Conservation (phyloP, 2,329 filamentous ascomycete species). For the Stemphylium beticola region DNA sequence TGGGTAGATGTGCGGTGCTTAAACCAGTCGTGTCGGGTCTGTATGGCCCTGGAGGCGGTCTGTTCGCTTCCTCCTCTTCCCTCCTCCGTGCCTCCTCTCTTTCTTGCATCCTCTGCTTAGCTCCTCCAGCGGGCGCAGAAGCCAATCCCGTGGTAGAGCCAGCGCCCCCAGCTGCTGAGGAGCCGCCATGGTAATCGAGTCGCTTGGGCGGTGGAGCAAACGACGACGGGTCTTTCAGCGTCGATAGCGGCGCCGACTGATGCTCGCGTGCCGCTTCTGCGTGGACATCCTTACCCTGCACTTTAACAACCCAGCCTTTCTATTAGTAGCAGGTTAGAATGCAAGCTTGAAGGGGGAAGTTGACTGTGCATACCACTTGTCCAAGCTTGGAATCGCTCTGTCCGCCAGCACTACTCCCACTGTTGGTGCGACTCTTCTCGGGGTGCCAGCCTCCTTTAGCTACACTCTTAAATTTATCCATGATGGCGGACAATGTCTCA, state of each 20-base stretch:
- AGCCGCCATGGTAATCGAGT: conserved; percentile 56
- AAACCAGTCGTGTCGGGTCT: conserved; percentile 73
- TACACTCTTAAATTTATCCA: conserved; percentile 48
- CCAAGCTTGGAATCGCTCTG: conserved; percentile 58
- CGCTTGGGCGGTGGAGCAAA: conserved; percentile 83
- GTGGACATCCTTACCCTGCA: conserved; percentile 52
- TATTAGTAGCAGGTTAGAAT: conserved; percentile 36
- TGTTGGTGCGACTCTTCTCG: conserved; percentile 21
- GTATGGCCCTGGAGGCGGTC: conserved; percentile 67
- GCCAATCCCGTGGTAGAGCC: conserved; percentile 44
- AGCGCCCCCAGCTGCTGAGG: conserved; percentile 38
- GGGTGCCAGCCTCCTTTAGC: conserved; percentile 60
- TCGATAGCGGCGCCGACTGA: conserved; percentile 67
- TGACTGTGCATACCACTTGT: conserved; percentile 60
- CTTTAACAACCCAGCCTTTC: conserved; percentile 65
- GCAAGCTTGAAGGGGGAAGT: conserved; percentile 1
- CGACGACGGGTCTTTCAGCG: conserved; percentile 74
- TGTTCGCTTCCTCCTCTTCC: conserved; percentile 44
- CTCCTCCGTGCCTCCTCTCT: conserved; percentile 43
- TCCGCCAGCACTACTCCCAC: conserved; percentile 21
- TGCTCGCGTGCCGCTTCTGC: conserved; percentile 52
- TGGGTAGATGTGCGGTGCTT: conserved; percentile 70
- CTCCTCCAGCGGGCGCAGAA: conserved; percentile 50
- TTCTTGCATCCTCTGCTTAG: conserved; percentile 47
- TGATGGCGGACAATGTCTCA: conserved; percentile 23